These are phyloP conservation scores for Globisporangium paddicum DNA, from an alignment of 352 stramenopile species.

Conservation along the genomic window DNA sequence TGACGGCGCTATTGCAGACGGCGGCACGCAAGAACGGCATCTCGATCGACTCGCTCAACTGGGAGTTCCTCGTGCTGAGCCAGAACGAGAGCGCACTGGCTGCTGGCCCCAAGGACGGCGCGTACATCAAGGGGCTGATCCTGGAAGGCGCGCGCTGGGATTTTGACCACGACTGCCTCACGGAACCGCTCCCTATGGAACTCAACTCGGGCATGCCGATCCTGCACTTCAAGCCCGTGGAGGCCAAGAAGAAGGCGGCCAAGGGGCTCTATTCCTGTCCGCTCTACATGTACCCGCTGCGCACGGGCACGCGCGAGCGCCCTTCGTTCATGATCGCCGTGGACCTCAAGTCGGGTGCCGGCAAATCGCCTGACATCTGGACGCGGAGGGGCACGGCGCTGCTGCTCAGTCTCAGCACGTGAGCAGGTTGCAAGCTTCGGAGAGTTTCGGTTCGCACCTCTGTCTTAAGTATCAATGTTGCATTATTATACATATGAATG, in stretches of 20 bases:
- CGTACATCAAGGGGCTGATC: slow-evolving; percentile 91
- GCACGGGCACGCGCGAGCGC: slow-evolving; percentile 92
- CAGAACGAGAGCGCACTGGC: slow-evolving; percentile 83
- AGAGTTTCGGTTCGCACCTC: background rate
- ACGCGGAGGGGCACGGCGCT: slow-evolving; percentile 91
- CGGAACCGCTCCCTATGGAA: slow-evolving; percentile 91
- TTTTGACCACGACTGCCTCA: slow-evolving; percentile 86
- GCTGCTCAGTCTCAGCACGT: slow-evolving; percentile 87
- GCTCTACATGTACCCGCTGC: slow-evolving; percentile 95
- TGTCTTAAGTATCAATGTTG: background rate
- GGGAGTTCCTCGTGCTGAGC: slow-evolving; percentile 93
- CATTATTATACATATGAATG: background rate
- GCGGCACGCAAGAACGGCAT: slow-evolving; percentile 93
- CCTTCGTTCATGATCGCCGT: slow-evolving; percentile 94
- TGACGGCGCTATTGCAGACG: slow-evolving; percentile 95
- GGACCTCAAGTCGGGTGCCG: slow-evolving; percentile 87
- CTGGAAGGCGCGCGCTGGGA: slow-evolving; percentile 92
- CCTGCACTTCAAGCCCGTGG: slow-evolving; percentile 94
- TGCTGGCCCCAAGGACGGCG: slow-evolving; percentile 82
- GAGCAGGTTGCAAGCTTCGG: slow-evolving; percentile 2
- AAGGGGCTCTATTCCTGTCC: slow-evolving; percentile 94
- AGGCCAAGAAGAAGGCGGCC: slow-evolving; percentile 91
- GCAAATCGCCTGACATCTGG: slow-evolving; percentile 90
- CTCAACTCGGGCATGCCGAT: slow-evolving; percentile 90
- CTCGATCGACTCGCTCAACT: slow-evolving; percentile 93